These are phyloP conservation scores for Omphalea diandra DNA, from an alignment of 441 rosid genomes.

Conservation along the genomic window DNA sequence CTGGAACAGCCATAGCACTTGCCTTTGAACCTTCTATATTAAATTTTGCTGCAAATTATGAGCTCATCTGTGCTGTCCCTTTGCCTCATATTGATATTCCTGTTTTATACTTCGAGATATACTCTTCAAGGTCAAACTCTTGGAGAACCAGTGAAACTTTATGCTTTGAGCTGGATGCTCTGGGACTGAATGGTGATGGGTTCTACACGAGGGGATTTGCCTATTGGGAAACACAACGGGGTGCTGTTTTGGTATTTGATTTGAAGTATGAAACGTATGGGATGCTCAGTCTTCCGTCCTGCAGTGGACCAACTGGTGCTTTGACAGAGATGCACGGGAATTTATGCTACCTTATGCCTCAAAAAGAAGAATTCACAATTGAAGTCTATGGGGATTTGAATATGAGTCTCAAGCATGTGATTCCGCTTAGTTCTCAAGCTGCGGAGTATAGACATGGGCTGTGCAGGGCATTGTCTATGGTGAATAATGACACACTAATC, in stretches of 20 bases:
- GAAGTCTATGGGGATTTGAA: slow-evolving; percentile 31
- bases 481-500: slow-evolving; percentile 27
- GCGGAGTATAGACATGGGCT: not conserved
- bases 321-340: slow-evolving; percentile 33
- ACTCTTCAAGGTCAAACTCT: slow-evolving; percentile 43
- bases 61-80: slow-evolving; percentile 39
- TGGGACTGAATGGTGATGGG: slow-evolving; percentile 22
- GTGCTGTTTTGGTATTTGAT: slow-evolving; percentile 31
- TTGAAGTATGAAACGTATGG: slow-evolving; percentile 29
- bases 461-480: slow-evolving; percentile 28
- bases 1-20: slow-evolving; percentile 35
- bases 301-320: slow-evolving; percentile 24
- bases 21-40: slow-evolving; percentile 30
- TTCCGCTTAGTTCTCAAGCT: slow-evolving; percentile 10
- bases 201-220: slow-evolving; percentile 27
- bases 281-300: slow-evolving; percentile 28
- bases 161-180: slow-evolving; percentile 27
- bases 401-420: slow-evolving; percentile 31
- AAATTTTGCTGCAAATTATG: slow-evolving; percentile 28
- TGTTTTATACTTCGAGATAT: slow-evolving; percentile 40
- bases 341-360: slow-evolving; percentile 37
- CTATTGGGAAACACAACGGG: slow-evolving; percentile 31
- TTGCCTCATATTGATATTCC: not conserved
- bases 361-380: slow-evolving; percentile 16
- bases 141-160: slow-evolving; percentile 36